A percentile compares a stretch with the other conserved stretches of the same genome.
Evolutionary conservation across 208 protist species (phyloP).

Genomic region (Acanthamoeba pearcei): DNA sequence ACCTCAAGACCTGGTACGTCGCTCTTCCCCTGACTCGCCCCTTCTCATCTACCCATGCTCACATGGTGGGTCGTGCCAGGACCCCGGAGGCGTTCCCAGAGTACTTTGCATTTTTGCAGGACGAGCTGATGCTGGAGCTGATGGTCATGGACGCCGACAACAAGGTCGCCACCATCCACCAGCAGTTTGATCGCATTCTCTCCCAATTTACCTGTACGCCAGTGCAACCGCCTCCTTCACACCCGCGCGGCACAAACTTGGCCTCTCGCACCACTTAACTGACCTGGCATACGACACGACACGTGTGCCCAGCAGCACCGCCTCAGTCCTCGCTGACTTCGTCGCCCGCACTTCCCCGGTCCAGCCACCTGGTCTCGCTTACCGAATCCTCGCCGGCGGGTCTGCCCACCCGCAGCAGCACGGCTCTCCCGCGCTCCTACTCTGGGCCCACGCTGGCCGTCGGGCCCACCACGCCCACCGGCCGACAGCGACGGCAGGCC

Average conservation of each 20-base stretch:
- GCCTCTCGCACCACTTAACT: neutral
- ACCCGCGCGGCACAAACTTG: too few species aligned
- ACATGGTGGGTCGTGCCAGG: neutral
- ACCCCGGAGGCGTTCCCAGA: constrained; percentile 46
- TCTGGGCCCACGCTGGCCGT: neutral
- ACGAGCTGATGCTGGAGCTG: constrained; percentile 69
- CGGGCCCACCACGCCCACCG: neutral
- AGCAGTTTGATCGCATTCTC: constrained; percentile 66
- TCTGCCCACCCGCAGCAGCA: neutral
- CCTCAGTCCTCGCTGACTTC: neutral
- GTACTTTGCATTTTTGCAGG: constrained; percentile 76
- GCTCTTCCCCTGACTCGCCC: neutral
- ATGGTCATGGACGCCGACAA: constrained; percentile 78
- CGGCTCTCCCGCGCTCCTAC: neutral
- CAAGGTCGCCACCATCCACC: constrained; percentile 12
- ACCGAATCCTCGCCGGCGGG: neutral
- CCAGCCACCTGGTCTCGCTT: neutral
- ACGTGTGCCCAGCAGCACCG: neutral
- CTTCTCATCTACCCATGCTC: too few species aligned
- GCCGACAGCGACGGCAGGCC: neutral
- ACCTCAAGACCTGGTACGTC: constrained; percentile 40
- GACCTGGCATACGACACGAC: neutral
- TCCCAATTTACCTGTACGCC: neutral
- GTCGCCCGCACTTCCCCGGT: too few species aligned
- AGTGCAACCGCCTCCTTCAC: neutral